A percentile compares a stretch with the other conserved stretches of the same genome.
phyloP scores from a whole-genome alignment of 148 eudicot genomes.

The Talinum fruticosum region DNA sequence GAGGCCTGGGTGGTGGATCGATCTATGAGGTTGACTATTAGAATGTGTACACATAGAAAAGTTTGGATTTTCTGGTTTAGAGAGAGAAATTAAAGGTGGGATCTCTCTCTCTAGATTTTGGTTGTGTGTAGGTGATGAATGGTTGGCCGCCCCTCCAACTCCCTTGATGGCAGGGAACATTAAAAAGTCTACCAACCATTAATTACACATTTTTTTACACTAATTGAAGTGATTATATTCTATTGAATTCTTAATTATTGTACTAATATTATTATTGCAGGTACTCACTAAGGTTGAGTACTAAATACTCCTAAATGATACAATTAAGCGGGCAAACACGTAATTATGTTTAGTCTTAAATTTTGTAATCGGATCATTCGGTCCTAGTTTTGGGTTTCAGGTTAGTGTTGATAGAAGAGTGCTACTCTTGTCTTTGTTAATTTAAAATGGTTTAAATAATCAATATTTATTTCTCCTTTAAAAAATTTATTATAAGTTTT shows the following conservation, averaged over 20 bases:
- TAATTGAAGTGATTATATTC: neutral
- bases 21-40: constrained; percentile 25
- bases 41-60: constrained; percentile 26
- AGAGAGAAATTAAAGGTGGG: constrained; percentile 3
- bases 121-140: constrained; percentile 27
- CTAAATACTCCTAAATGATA: too few species aligned
- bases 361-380: too few species aligned
- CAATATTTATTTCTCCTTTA: too few species aligned
- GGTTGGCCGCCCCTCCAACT: constrained; percentile 29
- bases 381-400: too few species aligned
- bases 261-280: too few species aligned
- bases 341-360: too few species aligned
- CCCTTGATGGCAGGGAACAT: constrained; percentile 24
- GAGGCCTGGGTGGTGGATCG: constrained; percentile 18
- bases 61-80: neutral
- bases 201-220: neutral
- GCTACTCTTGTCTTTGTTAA: too few species aligned
- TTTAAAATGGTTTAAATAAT: too few species aligned
- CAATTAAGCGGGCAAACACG: too few species aligned
- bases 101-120: neutral
- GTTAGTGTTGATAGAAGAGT: too few species aligned
- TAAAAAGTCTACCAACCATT: constrained; percentile 17
- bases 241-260: neutral
- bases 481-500: too few species aligned
- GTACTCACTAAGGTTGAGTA: too few species aligned